A percentile compares a stretch with the other conserved stretches of the same genome.
phyloP scores from a whole-genome alignment of 1,284 basidiomycete genomes.

The Mrakiaceae sp. region DNA sequence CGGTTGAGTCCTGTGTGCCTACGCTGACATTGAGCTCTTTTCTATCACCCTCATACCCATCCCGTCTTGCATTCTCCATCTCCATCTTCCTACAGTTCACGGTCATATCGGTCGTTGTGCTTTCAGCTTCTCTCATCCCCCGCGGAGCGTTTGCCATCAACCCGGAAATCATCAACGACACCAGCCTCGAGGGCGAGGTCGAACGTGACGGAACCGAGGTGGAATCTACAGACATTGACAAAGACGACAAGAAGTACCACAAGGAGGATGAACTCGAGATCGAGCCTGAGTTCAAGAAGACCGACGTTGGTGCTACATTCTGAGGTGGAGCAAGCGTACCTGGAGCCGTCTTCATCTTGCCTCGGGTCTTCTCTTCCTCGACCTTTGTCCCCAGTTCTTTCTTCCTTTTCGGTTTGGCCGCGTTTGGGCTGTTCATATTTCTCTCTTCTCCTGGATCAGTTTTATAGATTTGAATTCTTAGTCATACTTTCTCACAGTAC shows the following conservation, averaged over 20 bases:
- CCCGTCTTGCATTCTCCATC: background rate
- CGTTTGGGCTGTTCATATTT: no score
- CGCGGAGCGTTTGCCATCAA: conserved; percentile 30
- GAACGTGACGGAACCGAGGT: background rate
- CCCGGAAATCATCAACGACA: conserved; percentile 28
- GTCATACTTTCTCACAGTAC: no score
- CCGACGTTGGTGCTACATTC: conserved; percentile 2
- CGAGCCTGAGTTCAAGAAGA: conserved; percentile 19
- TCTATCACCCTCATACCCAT: background rate
- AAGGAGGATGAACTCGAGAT: conserved; percentile 28
- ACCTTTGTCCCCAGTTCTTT: no score
- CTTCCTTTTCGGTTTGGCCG: no score
- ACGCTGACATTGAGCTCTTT: conserved; percentile 2
- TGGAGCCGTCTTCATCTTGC: no score
- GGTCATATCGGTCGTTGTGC: conserved; percentile 30
- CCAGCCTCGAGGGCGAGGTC: background rate
- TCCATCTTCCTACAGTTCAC: conserved; percentile 26
- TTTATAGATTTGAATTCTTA: no score
- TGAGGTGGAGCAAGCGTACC: background rate
- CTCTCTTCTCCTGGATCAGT: no score
- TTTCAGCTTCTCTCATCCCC: conserved; percentile 31
- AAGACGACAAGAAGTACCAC: conserved; percentile 24
- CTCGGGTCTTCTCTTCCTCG: no score
- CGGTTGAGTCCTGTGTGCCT: background rate
- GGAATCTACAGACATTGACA: conserved; percentile 1